Conservation (phyloP, 2,329 filamentous ascomycete species). For the Hymenotorrendiella dingleyae region DNA sequence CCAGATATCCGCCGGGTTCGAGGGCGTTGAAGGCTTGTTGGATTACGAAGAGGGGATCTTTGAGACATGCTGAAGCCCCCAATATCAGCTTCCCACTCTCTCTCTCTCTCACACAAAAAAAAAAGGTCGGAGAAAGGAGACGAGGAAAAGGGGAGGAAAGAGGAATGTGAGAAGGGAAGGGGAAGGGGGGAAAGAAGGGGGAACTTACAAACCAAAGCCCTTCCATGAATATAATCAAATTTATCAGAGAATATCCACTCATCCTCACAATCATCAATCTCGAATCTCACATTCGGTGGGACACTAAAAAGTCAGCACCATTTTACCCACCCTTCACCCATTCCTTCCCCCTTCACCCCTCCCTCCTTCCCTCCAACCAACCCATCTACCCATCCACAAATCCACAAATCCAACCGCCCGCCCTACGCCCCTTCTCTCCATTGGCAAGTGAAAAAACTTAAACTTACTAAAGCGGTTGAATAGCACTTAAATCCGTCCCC, state of each 20-base stretch:
- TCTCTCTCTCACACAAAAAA: too few relatives aligned
- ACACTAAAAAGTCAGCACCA: conserved; percentile 5
- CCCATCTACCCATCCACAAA: too few relatives aligned
- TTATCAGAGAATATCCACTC: conserved; percentile 40
- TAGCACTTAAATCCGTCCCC: conserved; percentile 28
- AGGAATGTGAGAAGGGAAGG: neutral
- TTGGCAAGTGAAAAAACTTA: too few relatives aligned
- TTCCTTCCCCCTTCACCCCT: too few relatives aligned
- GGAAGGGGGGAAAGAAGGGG: neutral
- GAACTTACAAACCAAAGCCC: conserved; percentile 33
- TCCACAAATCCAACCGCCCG: too few relatives aligned
- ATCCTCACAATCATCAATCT: conserved; percentile 46
- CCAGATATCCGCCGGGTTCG: conserved; percentile 27
- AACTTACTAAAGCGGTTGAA: conserved; percentile 24
- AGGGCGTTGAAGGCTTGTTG: conserved; percentile 25
- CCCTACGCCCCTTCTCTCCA: too few relatives aligned
- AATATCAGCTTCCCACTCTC: too few relatives aligned
- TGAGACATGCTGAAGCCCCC: neutral
- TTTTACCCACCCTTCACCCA: too few relatives aligned
- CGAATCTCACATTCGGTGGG: conserved; percentile 46
- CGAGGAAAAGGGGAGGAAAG: neutral
- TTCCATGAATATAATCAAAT: conserved; percentile 46
- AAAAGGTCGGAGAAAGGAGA: neutral
- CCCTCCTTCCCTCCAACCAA: too few relatives aligned
- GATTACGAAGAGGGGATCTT: neutral